Percentiles rank a stretch among this genome's conserved stretches.
Evolutionary conservation across 805 yeast genomes (phyloP).

Genomic region (Trichomonascus vanleenenianus): DNA sequence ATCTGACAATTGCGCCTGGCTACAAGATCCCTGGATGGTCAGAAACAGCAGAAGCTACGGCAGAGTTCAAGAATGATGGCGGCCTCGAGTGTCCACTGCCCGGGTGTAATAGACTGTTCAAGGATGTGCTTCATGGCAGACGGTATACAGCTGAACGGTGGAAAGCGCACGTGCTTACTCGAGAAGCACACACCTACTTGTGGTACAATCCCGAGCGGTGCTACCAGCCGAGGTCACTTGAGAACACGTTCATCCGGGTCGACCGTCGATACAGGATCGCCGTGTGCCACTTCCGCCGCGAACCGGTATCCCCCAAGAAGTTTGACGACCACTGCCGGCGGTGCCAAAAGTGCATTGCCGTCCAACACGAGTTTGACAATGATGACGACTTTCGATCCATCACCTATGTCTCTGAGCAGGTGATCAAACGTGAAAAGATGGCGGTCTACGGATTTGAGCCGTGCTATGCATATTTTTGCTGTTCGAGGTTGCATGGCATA

Average conservation of each 20-base stretch:
- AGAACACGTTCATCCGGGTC: background rate
- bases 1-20: background rate
- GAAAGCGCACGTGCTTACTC: background rate
- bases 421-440: background rate
- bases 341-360: background rate
- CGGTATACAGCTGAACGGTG: background rate
- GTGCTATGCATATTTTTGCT: background rate
- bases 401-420: background rate
- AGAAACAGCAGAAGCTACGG: background rate
- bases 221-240: background rate
- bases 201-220: background rate
- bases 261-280: background rate
- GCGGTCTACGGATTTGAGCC: background rate
- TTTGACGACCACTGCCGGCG: background rate
- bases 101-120: background rate
- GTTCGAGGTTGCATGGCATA: background rate
- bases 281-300: background rate
- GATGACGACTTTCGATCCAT: background rate
- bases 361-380: background rate
- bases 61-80: background rate
- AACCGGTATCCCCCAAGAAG: constrained; percentile 7
- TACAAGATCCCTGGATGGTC: background rate
- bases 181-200: background rate
- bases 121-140: background rate
- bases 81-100: background rate